These are phyloP conservation scores for Hyphodiscus sp. DNA, from an alignment of 2,329 filamentous ascomycete species.

Conservation along the genomic window DNA sequence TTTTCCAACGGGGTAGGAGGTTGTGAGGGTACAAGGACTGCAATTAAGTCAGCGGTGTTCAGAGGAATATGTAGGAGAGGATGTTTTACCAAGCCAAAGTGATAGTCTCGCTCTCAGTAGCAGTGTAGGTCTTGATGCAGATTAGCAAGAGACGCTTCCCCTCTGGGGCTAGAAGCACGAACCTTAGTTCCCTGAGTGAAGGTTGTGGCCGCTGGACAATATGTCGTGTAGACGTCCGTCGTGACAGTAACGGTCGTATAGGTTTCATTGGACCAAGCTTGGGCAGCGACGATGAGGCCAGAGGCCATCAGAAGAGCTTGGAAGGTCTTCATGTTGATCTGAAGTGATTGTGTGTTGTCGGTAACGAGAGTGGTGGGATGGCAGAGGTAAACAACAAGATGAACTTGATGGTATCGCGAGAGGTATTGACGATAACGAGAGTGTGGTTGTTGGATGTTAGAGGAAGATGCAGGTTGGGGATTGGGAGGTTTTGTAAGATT, in stretches of 20 bases:
- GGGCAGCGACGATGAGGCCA: background rate
- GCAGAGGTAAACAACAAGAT: background rate
- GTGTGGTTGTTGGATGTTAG: background rate
- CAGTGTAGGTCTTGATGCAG: background rate
- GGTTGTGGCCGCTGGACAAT: constrained; percentile 40
- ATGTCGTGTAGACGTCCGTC: constrained; percentile 33
- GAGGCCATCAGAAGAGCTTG: constrained; percentile 4
- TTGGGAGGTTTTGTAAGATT: background rate
- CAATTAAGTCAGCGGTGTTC: too few relatives aligned
- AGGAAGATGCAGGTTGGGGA: background rate
- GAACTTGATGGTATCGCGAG: background rate
- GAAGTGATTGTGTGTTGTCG: background rate
- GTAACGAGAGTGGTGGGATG: background rate
- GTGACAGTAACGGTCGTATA: background rate
- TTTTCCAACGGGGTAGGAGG: too few relatives aligned
- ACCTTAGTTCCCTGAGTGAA: constrained; percentile 28
- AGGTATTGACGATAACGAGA: background rate
- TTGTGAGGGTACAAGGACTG: too few relatives aligned
- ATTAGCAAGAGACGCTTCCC: background rate
- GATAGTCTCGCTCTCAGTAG: background rate
- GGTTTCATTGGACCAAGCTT: background rate
- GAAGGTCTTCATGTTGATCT: constrained; percentile 5
- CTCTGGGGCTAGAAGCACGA: background rate
- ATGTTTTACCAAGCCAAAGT: too few relatives aligned
- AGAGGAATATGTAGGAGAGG: too few relatives aligned